phyloP scores from a whole-genome alignment of 805 yeast species.

The Zygosaccharomyces bailii region DNA sequence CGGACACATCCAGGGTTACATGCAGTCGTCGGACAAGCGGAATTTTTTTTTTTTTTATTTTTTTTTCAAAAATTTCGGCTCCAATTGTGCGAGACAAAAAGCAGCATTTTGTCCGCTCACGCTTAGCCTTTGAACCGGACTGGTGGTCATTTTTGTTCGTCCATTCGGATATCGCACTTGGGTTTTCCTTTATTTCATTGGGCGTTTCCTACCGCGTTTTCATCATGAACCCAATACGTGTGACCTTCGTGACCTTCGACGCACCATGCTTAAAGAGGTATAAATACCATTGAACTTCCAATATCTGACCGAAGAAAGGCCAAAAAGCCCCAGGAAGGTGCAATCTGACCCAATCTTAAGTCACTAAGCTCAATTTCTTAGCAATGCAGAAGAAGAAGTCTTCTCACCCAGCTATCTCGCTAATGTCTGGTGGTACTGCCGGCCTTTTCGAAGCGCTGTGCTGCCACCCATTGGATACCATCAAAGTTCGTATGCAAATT shows the following conservation, averaged over 20 bases:
- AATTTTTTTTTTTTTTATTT: neutral
- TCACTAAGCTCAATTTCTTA: slow-evolving; percentile 13
- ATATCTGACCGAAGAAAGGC: neutral
- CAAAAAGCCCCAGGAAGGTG: neutral
- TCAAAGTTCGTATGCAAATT: slow-evolving; percentile 95
- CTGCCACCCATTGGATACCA: slow-evolving; percentile 97
- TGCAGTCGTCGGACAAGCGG: neutral
- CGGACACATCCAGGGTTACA: neutral
- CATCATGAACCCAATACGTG: neutral
- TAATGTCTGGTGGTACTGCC: slow-evolving; percentile 94
- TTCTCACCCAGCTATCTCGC: slow-evolving; percentile 53
- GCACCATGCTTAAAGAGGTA: slow-evolving; percentile 1
- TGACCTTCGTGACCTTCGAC: slow-evolving; percentile 8
- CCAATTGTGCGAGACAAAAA: slow-evolving; percentile 1
- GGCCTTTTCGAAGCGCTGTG: slow-evolving; percentile 96
- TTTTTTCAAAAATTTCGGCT: neutral
- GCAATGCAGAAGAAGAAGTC: slow-evolving; percentile 33
- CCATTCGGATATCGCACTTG: neutral
- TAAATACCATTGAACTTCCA: neutral
- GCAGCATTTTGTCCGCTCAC: neutral
- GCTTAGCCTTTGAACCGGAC: slow-evolving; percentile 3
- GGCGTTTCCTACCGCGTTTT: slow-evolving; percentile 8
- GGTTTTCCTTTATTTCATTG: slow-evolving; percentile 3
- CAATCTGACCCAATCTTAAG: neutral
- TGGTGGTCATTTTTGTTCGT: neutral